Conservation (phyloP, 1,284 basidiomycete species). For the Thecaphora thlaspeos region DNA sequence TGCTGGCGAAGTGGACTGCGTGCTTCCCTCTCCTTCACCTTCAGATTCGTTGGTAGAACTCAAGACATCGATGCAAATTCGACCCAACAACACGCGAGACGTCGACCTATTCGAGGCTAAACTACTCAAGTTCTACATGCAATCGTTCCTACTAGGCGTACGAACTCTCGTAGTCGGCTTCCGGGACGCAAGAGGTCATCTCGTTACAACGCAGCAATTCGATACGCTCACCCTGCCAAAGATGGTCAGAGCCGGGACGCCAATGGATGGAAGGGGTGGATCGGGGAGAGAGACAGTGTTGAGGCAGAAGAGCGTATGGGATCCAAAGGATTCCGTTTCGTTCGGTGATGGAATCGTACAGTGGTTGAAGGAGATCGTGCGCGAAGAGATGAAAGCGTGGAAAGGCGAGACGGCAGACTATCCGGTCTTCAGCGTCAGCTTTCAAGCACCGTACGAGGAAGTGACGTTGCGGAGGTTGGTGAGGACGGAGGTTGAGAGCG, state of each 20-base stretch:
- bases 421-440: constrained; percentile 43
- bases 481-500: constrained; percentile 8
- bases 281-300: constrained; percentile 65
- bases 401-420: constrained; percentile 6
- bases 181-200: constrained; percentile 70
- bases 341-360: constrained; percentile 70
- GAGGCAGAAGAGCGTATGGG: constrained; percentile 75
- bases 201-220: constrained; percentile 53
- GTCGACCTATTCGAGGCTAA: constrained; percentile 71
- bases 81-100: constrained; percentile 8
- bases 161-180: constrained; percentile 85
- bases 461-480: constrained; percentile 9
- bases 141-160: constrained; percentile 87
- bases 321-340: constrained; percentile 71
- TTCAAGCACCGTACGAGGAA: constrained; percentile 31
- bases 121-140: constrained; percentile 78
- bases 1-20: constrained; percentile 94
- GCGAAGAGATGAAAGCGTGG: constrained; percentile 3
- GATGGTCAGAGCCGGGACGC: constrained; percentile 37
- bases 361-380: constrained; percentile 61
- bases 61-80: constrained; percentile 84
- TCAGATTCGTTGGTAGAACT: constrained; percentile 72
- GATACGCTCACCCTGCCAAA: constrained; percentile 58
- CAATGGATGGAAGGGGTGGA: constrained; percentile 67
- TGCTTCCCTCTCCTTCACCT: constrained; percentile 59